These are phyloP conservation scores for Amylostereum areolatum DNA, from an alignment of 1,284 basidiomycete species.

Conservation along the genomic window DNA sequence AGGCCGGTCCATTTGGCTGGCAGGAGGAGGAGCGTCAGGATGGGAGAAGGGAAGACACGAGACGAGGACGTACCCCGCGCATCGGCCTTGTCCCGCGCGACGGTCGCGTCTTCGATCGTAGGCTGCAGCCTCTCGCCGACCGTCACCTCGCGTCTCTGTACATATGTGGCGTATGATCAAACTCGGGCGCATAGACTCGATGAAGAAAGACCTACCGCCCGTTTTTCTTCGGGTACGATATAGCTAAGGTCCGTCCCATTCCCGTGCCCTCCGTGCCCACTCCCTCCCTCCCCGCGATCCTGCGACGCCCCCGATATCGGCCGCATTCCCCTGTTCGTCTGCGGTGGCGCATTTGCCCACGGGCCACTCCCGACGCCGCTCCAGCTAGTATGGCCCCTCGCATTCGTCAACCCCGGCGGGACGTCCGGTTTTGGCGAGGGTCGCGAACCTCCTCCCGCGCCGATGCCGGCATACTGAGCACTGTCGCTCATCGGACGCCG, in stretches of 20 bases:
- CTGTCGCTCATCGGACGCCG: too few relatives aligned
- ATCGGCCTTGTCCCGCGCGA: slow-evolving; percentile 16
- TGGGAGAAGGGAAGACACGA: too few relatives aligned
- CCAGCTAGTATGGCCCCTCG: too few relatives aligned
- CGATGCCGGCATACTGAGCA: too few relatives aligned
- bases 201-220: neutral
- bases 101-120: slow-evolving; percentile 23
- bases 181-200: neutral
- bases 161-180: neutral
- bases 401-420: too few relatives aligned
- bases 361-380: too few relatives aligned
- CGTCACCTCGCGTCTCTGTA: slow-evolving; percentile 10
- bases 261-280: neutral
- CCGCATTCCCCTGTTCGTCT: too few relatives aligned
- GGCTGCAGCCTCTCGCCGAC: slow-evolving; percentile 25
- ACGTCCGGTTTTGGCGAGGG: too few relatives aligned
- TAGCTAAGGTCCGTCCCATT: neutral
- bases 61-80: slow-evolving; percentile 16
- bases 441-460: too few relatives aligned
- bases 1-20: slow-evolving; percentile 43
- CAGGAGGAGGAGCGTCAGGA: neutral
- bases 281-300: neutral
- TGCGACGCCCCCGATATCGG: neutral
- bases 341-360: too few relatives aligned
- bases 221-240: neutral